phyloP scores from a whole-genome alignment of 441 rosid genomes.

The Corymbia citriodora region DNA sequence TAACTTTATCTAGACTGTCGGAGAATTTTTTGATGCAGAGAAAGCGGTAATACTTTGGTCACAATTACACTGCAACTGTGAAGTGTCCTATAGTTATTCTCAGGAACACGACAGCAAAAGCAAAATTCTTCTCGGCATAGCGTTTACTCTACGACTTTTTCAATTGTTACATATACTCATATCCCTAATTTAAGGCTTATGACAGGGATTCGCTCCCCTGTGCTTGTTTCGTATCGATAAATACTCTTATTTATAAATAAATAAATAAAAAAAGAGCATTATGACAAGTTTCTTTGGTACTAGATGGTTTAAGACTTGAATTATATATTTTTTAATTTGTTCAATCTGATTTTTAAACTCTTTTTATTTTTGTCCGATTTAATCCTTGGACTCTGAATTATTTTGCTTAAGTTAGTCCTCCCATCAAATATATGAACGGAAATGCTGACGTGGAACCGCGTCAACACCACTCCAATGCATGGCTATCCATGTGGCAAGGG shows the following conservation, averaged over 20 bases:
- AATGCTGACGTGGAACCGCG: neutral
- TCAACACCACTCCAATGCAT: neutral
- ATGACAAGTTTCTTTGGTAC: neutral
- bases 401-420: no score
- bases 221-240: neutral
- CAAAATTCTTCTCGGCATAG: neutral
- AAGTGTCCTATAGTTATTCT: neutral
- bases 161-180: neutral
- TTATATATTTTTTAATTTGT: neutral
- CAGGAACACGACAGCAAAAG: neutral
- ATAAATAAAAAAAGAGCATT: neutral
- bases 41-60: neutral
- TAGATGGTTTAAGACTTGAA: neutral
- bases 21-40: neutral
- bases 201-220: neutral
- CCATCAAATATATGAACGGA: neutral
- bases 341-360: accelerated
- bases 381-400: no score
- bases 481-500: neutral
- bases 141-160: neutral
- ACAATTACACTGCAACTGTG: neutral
- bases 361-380: neutral
- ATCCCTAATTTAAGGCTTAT: neutral
- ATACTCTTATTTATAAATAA: neutral
- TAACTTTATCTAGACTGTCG: neutral